Conservation (phyloP, 1,139 yeast species). For the Pichia sp. region DNA sequence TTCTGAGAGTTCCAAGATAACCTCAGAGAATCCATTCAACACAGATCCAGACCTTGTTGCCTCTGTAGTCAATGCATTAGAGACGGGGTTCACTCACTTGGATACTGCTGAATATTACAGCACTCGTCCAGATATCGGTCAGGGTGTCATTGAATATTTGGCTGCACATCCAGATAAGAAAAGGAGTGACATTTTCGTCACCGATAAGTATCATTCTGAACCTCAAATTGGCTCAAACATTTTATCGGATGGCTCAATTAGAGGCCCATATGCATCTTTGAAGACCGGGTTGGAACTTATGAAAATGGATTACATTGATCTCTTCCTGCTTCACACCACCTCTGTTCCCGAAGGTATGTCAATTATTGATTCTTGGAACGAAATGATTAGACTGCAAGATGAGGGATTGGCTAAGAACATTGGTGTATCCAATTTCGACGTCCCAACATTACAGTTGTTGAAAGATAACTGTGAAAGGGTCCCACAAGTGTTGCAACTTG, state of each 20-base stretch:
- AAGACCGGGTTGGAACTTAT: conserved; percentile 42
- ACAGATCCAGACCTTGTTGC: conserved; percentile 34
- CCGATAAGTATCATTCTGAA: conserved; percentile 42
- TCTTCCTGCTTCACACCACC: conserved; percentile 53
- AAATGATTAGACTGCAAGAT: conserved; percentile 37
- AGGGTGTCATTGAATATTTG: conserved; percentile 30
- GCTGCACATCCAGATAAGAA: conserved; percentile 26
- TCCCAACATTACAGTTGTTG: conserved; percentile 41
- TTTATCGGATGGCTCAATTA: conserved; percentile 24
- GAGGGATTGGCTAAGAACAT: conserved; percentile 48
- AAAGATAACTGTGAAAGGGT: conserved; percentile 31
- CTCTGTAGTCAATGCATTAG: conserved; percentile 36
- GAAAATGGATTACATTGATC: conserved; percentile 54
- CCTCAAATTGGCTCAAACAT: conserved; percentile 3
- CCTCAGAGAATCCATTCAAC: conserved; percentile 22
- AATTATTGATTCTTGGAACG: conserved; percentile 49
- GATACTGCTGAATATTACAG: conserved; percentile 57
- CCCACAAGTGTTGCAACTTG: conserved; percentile 67
- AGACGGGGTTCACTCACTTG: conserved; percentile 41
- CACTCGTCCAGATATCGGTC: conserved; percentile 50
- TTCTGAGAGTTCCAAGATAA: conserved; percentile 17
- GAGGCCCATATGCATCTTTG: conserved; percentile 44
- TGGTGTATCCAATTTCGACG: conserved; percentile 60
- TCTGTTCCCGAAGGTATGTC: conserved; percentile 40
- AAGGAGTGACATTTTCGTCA: conserved; percentile 46